Conservation (phyloP, 805 yeast species). For the Yamadazyma laniorum region DNA sequence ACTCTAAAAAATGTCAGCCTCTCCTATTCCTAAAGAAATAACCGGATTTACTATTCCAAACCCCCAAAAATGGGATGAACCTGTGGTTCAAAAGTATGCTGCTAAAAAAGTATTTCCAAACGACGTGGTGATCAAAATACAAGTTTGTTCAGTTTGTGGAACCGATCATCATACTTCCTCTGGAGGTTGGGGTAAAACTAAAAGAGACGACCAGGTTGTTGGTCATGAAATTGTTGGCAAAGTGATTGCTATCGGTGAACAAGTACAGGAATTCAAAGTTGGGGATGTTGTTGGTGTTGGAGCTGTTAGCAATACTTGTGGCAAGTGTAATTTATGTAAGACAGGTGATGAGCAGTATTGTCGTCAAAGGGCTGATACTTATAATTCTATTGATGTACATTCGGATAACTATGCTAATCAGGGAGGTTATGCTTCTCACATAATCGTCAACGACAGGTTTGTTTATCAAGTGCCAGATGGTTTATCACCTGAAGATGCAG, state of each 20-base stretch:
- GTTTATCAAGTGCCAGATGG: constrained; percentile 49
- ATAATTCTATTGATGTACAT: constrained; percentile 40
- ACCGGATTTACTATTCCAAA: constrained; percentile 7
- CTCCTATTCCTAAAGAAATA: constrained; percentile 1
- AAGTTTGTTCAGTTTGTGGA: constrained; percentile 61
- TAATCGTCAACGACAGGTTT: constrained; percentile 42
- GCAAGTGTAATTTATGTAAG: constrained; percentile 55
- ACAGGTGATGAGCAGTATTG: constrained; percentile 51
- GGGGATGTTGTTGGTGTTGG: constrained; percentile 86
- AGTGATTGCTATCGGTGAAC: constrained; percentile 58
- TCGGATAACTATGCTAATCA: constrained; percentile 30
- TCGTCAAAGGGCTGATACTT: constrained; percentile 47
- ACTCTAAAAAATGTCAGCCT: no score
- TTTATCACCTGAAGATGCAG: constrained; percentile 41
- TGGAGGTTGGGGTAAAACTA: constrained; percentile 48
- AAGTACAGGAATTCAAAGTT: constrained; percentile 48
- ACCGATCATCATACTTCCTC: constrained; percentile 53
- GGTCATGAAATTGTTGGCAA: constrained; percentile 71
- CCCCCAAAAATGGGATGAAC: constrained; percentile 3
- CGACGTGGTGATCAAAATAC: constrained; percentile 26
- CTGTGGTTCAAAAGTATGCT: constrained; percentile 3
- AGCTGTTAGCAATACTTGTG: constrained; percentile 63
- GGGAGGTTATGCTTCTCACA: constrained; percentile 54
- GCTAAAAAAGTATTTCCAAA: constrained; percentile 1
- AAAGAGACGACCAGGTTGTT: constrained; percentile 38